These are phyloP conservation scores for Cladosporium sp. DNA, from an alignment of 2,329 filamentous ascomycete genomes.

Conservation along the genomic window DNA sequence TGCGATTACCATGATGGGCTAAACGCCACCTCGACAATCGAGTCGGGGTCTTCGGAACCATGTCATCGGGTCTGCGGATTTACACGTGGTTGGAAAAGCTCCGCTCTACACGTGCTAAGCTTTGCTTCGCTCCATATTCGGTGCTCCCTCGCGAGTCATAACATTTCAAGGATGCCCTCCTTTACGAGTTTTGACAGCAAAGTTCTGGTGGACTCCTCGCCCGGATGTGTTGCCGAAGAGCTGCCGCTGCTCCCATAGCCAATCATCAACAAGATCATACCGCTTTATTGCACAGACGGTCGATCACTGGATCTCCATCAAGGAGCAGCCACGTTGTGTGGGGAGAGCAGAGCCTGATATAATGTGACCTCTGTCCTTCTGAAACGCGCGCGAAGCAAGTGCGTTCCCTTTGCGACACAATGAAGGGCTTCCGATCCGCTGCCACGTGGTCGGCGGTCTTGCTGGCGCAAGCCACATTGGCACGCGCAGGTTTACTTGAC, in stretches of 20 bases:
- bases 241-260: background rate
- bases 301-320: background rate
- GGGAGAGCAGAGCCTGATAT: background rate
- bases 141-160: no score
- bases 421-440: background rate
- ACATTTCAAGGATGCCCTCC: no score
- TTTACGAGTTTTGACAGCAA: no score
- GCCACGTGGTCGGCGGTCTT: background rate
- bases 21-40: no score
- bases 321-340: background rate
- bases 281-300: background rate
- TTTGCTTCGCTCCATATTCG: no score
- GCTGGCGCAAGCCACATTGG: background rate
- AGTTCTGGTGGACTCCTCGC: no score
- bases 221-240: background rate
- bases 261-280: background rate
- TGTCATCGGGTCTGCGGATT: no score
- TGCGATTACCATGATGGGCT: no score
- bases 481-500: background rate
- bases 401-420: background rate
- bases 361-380: background rate
- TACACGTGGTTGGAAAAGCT: no score
- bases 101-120: no score
- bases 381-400: background rate
- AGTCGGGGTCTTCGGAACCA: no score